phyloP scores from a whole-genome alignment of 164 flowering plant genomes.

The Hamamelis virginiana region DNA sequence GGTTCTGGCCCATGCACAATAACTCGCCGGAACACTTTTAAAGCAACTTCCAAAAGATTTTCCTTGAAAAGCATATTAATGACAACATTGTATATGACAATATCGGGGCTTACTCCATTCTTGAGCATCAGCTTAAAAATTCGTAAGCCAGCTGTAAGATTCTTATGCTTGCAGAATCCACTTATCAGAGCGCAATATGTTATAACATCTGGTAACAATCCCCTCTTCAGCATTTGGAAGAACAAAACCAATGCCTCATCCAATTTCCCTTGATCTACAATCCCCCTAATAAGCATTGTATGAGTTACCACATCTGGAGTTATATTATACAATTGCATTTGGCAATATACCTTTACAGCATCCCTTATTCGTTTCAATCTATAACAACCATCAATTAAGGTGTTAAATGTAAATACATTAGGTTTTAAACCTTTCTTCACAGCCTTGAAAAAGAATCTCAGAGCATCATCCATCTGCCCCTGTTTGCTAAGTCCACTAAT shows the following conservation, averaged over 20 bases:
- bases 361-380: conserved; percentile 24
- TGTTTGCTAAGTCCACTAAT: conserved; percentile 46
- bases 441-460: conserved; percentile 40
- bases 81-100: conserved; percentile 44
- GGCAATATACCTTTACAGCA: conserved; percentile 32
- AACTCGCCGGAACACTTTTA: conserved; percentile 25
- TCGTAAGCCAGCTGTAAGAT: conserved; percentile 22
- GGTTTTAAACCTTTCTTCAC: conserved; percentile 28
- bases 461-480: conserved; percentile 44
- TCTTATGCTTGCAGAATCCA: conserved; percentile 39
- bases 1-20: conserved; percentile 31
- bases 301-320: conserved; percentile 44
- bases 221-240: conserved; percentile 49
- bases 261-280: conserved; percentile 22
- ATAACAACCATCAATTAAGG: conserved; percentile 52
- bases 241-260: conserved; percentile 34
- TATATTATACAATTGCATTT: conserved; percentile 23
- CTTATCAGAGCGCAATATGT: conserved; percentile 45
- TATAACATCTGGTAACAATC: conserved; percentile 37
- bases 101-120: conserved; percentile 40
- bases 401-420: conserved; percentile 33
- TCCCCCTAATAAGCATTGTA: conserved; percentile 35
- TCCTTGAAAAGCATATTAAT: conserved; percentile 35
- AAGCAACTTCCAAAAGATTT: conserved; percentile 21
- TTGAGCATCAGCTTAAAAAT: conserved; percentile 35